Conservation (phyloP, 2,329 filamentous ascomycete species). For the Claviceps monticola region DNA sequence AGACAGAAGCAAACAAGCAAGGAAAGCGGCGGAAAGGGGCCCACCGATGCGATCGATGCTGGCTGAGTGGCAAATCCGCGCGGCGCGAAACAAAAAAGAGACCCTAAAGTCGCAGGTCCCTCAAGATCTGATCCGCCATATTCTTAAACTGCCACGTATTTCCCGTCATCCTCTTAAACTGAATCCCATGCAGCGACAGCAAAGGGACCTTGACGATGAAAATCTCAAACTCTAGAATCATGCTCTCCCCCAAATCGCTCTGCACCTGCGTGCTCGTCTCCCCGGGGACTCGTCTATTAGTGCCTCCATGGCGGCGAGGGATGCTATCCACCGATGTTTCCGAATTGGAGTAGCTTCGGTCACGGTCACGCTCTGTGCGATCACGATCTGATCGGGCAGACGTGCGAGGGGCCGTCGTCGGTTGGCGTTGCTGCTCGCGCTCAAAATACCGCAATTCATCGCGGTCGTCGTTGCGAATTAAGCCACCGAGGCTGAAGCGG, state of each 20-base stretch:
- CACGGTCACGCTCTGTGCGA: conserved; percentile 27
- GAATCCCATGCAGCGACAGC: conserved; percentile 83
- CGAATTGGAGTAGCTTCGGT: conserved; percentile 73
- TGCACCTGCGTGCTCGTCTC: conserved; percentile 90
- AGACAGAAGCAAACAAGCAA: background rate
- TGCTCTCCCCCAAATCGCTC: conserved; percentile 71
- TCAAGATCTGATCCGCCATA: conserved; percentile 91
- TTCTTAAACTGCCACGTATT: conserved; percentile 98
- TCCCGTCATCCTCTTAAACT: conserved; percentile 92
- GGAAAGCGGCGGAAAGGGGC: background rate
- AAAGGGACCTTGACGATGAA: conserved; percentile 95
- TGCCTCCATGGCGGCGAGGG: conserved; percentile 32
- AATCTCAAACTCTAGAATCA: conserved; percentile 85
- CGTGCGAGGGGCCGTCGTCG: conserved; percentile 26
- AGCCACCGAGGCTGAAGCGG: conserved; percentile 72
- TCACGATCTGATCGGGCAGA: conserved; percentile 25
- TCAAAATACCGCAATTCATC: conserved; percentile 57
- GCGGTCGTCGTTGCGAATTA: conserved; percentile 40
- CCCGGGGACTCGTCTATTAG: conserved; percentile 50
- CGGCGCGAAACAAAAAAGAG: background rate
- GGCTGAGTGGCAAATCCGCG: no score
- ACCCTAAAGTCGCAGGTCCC: conserved; percentile 67
- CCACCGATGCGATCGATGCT: background rate
- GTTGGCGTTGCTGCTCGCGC: conserved; percentile 20
- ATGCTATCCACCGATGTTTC: conserved; percentile 71